Evolutionary conservation across 1,284 basidiomycete genomes (phyloP).

Genomic region (Heterobasidion irregulare): DNA sequence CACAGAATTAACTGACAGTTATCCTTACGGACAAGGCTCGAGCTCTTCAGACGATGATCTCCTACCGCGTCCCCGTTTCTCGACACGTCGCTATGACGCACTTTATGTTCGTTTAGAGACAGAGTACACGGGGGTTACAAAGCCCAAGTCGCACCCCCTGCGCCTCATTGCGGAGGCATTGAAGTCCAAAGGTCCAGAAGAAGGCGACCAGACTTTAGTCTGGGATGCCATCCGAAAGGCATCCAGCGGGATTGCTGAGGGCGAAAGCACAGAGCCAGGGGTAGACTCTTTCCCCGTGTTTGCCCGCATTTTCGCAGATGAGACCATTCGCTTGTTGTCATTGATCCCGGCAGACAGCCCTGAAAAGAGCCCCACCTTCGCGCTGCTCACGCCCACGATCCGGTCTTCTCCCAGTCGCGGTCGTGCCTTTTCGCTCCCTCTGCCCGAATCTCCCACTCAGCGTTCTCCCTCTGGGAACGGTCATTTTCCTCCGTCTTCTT

Average conservation of each 20-base stretch:
- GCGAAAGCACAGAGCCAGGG: conserved; percentile 1
- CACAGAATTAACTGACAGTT: conserved; percentile 56
- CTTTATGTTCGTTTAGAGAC: conserved; percentile 56
- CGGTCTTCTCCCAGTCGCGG: conserved; percentile 12
- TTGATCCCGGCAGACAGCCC: conserved; percentile 28
- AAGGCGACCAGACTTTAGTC: conserved; percentile 29
- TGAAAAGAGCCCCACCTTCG: conserved; percentile 8
- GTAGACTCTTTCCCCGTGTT: conserved; percentile 15
- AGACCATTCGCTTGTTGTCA: conserved; percentile 52
- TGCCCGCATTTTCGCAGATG: conserved; percentile 48
- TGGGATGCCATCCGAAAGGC: conserved; percentile 48
- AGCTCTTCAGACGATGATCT: conserved; percentile 31
- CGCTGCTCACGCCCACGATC: conserved; percentile 11
- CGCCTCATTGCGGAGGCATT: conserved; percentile 55
- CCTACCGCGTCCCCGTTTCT: conserved; percentile 51
- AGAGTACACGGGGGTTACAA: conserved; percentile 18
- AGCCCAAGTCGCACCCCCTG: conserved; percentile 43
- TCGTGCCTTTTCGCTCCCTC: conserved; percentile 17
- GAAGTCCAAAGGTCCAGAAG: conserved; percentile 26
- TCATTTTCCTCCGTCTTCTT: conserved; percentile 8
- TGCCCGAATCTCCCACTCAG: conserved; percentile 8
- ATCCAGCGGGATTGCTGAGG: conserved; percentile 16
- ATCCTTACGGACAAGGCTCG: conserved; percentile 46
- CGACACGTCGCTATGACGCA: conserved; percentile 52
- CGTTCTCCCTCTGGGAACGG: conserved; percentile 5